Evolutionary conservation across 2,329 filamentous ascomycete species (phyloP), one percentile per base, ranked within the genome.

Genomic region (Aureobasidium uvarum): DNA sequence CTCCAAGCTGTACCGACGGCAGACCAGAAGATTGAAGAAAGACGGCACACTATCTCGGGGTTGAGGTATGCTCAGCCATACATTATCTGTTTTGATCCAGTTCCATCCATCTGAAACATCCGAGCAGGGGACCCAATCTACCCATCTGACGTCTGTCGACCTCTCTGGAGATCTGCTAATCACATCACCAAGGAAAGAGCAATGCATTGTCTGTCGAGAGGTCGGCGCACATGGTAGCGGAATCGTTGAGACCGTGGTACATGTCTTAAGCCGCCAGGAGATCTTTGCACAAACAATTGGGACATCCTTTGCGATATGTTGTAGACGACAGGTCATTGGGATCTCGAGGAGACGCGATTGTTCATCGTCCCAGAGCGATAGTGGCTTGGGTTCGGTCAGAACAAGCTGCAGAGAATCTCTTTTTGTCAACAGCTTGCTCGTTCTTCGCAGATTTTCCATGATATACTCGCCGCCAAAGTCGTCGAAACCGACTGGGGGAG

Each of bases 61-160:
- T 16, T 58, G 54, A 45, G 39, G 38, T 45, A 58, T 43, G 20
- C 7, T 45, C 11, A 58, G 23, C 54, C 54, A 43, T 8, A 58
- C 3, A 33, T 11, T 20, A 11, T 58, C 7, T 8, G 7, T 2
- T 16, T 31, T 23, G 1, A 45, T 8, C 54, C 54, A 25, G 13
- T 18, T 7, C 14, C 20, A 11, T 20, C 31, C 5, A 4, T 25
- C 2, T 3, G 20, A 16, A 20, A 6, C 14, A 6, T 25, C 38
- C 5, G 23, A 31, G 16, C 20, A 33, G 14, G 8, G 11, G 13
- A 16, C 8, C 54, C 54, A 33, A 20, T 45, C 54, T 25, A 13
- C 16, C 11, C 45, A 20, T 31, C 23, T 45, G 5, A 58, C 14
- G 31, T 58, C 38, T 31, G 39, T 45, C 2, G 54, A 28, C 28